phyloP scores from a whole-genome alignment of 345 rosid genomes.

The Camelina sativa region DNA sequence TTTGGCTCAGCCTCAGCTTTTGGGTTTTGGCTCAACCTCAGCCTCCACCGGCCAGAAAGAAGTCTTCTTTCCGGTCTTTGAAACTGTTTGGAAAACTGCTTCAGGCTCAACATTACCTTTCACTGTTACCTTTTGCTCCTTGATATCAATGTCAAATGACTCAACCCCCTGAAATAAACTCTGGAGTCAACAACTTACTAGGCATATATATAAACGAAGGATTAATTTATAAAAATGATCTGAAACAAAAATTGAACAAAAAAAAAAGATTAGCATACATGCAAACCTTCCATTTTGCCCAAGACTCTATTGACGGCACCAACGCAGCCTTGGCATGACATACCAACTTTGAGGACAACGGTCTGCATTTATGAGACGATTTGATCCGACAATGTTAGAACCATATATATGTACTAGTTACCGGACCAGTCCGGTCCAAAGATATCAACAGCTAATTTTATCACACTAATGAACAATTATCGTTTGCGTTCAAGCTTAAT shows the following conservation, averaged over 20 bases:
- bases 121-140: slow-evolving; percentile 93
- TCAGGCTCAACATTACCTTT: slow-evolving; percentile 85
- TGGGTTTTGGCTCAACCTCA: slow-evolving; percentile 46
- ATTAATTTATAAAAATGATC: not conserved
- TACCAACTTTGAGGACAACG: slow-evolving; percentile 84
- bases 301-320: slow-evolving; percentile 94
- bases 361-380: slow-evolving; percentile 52
- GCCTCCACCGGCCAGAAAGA: slow-evolving; percentile 78
- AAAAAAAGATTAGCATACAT: slow-evolving; percentile 1
- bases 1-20: slow-evolving; percentile 32
- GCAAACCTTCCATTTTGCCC: slow-evolving; percentile 85
- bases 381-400: not conserved
- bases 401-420: not conserved
- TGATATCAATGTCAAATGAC: slow-evolving; percentile 69
- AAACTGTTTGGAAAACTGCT: slow-evolving; percentile 82
- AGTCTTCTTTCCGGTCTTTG: slow-evolving; percentile 90
- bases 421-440: not conserved
- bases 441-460: not conserved
- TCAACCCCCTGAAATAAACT: slow-evolving; percentile 66
- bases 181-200: slow-evolving; percentile 1
- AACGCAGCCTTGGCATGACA: slow-evolving; percentile 88
- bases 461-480: not conserved
- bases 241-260: not conserved
- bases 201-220: not conserved
- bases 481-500: not conserved